Base-by-base conservation (phyloP, 106 monocot genomes). In the Acanthochlamys bracteata region DNA sequence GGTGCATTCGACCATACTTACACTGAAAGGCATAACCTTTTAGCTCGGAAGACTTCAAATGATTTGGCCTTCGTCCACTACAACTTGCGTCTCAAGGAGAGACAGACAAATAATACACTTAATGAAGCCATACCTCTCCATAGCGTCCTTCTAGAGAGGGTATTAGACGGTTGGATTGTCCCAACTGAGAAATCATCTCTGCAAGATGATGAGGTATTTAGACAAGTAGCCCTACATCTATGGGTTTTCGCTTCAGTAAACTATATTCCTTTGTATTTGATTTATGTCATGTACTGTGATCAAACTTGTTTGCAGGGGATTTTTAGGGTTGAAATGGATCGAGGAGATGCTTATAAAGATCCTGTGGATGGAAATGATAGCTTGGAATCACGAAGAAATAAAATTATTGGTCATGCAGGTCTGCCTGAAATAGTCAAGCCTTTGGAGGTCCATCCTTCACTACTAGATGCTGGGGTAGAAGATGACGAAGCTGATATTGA, bases 81-180 rank as follows among this genome's bases (percentile, higher is more conserved):
- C 58, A 84, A 79, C 53, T 63, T 84, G 47, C 73, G 73, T 53
- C 78, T 79, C 26, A 66, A 53, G 69, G 85, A 85, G 15, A 49
- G 39, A 27, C 77, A 78, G 60, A 39, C 57, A n/a, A 69, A 55
- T 27, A 70, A 63, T 69, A 52, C 7, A 24, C 20, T 33, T 4
- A 61, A 70, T 65, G 67, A 67, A 11, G 41, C 54, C 7, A 55
- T 67, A 25, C 65, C 70, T n/a, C 61, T 76, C 41, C 67, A 71
- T 53, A 73, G 24, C 25, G 22, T 53, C 42, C 51, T 78, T 15
- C 51, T 69, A n/a, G 80, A 85, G 40, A 74, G 26, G 40, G 39
- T 78, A 27, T 62, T 85, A 15, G 68, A 60, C 20, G 71, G 69
- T 33, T 85, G 85, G 85, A 46, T 85, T 49, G 57, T 66, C 19